These are phyloP conservation scores for Symbiodinium pilosum DNA, from an alignment of 73 alveolate genomes.

Conservation along the genomic window DNA sequence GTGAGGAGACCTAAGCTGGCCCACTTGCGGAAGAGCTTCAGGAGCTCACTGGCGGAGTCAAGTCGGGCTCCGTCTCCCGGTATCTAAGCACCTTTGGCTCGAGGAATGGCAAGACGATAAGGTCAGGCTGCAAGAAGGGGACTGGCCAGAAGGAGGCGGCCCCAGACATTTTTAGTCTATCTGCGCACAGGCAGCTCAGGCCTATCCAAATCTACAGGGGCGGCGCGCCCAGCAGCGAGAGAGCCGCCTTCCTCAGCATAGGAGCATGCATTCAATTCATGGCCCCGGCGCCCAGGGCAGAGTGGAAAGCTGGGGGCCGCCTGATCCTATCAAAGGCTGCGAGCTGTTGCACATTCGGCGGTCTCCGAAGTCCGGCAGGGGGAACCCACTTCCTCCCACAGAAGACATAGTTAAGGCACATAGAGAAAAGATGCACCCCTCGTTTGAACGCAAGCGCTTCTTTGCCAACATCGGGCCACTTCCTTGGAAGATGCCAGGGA, in stretches of 20 bases:
- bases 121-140: not conserved
- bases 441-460: not conserved
- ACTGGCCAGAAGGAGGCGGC: not conserved
- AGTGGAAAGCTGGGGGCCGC: not conserved
- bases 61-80: not conserved
- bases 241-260: no score
- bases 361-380: not conserved
- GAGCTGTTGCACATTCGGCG: not conserved
- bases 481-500: not conserved
- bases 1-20: not conserved
- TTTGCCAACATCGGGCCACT: not conserved
- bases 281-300: not conserved
- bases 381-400: not conserved
- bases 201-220: not conserved
- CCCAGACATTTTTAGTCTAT: not conserved
- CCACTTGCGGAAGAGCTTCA: not conserved
- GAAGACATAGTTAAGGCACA: not conserved
- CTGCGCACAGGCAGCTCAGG: no score
- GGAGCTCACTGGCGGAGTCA: not conserved
- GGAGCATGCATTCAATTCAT: not conserved
- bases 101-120: not conserved
- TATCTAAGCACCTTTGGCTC: not conserved
- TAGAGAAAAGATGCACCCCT: not conserved
- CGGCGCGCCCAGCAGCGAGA: no score
- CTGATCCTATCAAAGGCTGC: not conserved